Evolutionary conservation across 768 basidiomycete genomes (phyloP), one percentile per base, ranked within the genome.

Genomic region (Macrolepiota fuliginosa): DNA sequence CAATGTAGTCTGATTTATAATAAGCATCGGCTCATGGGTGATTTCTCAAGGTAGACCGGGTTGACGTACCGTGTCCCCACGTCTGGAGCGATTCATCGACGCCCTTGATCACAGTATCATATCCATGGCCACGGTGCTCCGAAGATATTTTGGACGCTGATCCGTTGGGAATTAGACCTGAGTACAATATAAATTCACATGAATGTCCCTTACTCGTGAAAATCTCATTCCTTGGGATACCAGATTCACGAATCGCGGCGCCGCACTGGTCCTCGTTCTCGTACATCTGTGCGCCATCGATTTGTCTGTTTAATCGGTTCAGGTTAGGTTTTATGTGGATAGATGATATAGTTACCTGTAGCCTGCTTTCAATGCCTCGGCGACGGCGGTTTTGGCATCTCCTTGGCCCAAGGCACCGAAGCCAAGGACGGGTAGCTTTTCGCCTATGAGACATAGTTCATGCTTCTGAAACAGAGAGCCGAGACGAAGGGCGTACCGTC

Each of bases 331-430:
- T 24, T 27, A 4, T 19, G 13, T 51, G 42, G 22, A 37, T 10
- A 58, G 37, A 24, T 32, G 29, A 7, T 32, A n/a, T 7, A 32
- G 7, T 32, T 62, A 83, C 86, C 81, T 77, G 68, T 88, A 89
- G 9, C 88, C 88, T 24, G 74, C 77, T 49, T 77, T 76, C 66
- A 90, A 71, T 2, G 88, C 87, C 47, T 83, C 81, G n/a, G 84
- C 64, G 45, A 82, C 80, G 13, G 82, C 79, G 0, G 77, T 65
- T 40, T 70, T 75, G 51, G 83, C 73, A 50, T 79, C 75, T 63
- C 79, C 75, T 68, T 87, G 88, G 65, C 81, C 74, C 64, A 83
- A 88, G 11, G 89, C 87, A 50, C 81, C 87, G 57, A 88, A 83
- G 7, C 88, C 87, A 1, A 89, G 72, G 12, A 79, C 66, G 22